These are phyloP conservation scores for Zymoseptoria brevis DNA, from an alignment of 2,329 filamentous ascomycete species.

Conservation along the genomic window DNA sequence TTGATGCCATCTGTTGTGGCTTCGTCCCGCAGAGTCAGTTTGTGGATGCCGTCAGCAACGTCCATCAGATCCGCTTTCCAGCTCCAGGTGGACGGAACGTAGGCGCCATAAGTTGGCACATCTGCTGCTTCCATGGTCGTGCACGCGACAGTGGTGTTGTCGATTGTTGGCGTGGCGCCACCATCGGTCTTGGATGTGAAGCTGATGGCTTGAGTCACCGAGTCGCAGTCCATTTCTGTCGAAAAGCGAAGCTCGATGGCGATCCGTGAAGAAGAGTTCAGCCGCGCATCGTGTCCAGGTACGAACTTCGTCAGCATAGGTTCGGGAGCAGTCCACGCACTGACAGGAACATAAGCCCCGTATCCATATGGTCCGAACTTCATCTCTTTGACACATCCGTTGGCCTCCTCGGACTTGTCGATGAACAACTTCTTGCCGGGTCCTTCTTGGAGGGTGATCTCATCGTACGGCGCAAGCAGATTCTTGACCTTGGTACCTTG, in stretches of 20 bases:
- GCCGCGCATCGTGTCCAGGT: conserved; percentile 50
- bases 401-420: conserved; percentile 37
- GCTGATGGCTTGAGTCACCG: conserved; percentile 41
- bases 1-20: conserved; percentile 34
- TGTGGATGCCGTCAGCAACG: conserved; percentile 52
- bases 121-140: conserved; percentile 5
- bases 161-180: conserved; percentile 36
- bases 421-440: conserved; percentile 27
- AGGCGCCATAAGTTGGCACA: conserved; percentile 37
- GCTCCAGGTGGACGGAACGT: conserved; percentile 44
- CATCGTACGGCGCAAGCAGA: conserved; percentile 52
- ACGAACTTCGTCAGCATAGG: conserved; percentile 51
- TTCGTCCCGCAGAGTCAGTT: conserved; percentile 48
- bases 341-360: conserved; percentile 48
- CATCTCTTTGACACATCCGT: conserved; percentile 47
- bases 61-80: conserved; percentile 47
- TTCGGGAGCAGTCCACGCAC: conserved; percentile 39
- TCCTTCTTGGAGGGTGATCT: conserved; percentile 37
- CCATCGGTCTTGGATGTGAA: conserved; percentile 46
- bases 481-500: conserved; percentile 48
- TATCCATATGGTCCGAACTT: conserved; percentile 48
- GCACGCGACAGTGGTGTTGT: conserved; percentile 39
- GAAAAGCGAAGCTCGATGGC: conserved; percentile 50
- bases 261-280: conserved; percentile 42
- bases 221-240: conserved; percentile 49